Evolutionary conservation across 148 eudicot genomes (phyloP).

Genomic region (Camellia sinensis): DNA sequence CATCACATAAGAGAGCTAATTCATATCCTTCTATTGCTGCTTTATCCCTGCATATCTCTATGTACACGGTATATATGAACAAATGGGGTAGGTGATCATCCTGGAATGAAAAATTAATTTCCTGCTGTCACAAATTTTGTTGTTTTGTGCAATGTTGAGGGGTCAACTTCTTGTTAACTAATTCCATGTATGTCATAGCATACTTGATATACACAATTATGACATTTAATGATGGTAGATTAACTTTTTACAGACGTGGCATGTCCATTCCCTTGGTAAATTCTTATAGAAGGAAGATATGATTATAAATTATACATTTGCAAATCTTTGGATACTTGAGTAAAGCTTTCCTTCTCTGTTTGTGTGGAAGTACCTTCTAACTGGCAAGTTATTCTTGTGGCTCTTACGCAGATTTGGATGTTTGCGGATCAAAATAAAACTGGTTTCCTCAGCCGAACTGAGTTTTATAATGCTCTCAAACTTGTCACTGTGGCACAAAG

Average conservation of each 20-base stretch:
- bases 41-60: background rate
- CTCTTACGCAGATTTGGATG: slow-evolving; percentile 69
- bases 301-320: background rate
- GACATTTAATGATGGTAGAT: background rate
- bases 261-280: background rate
- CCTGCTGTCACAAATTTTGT: background rate
- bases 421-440: slow-evolving; percentile 74
- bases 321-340: slow-evolving; percentile 2
- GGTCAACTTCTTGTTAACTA: background rate
- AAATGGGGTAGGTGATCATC: background rate
- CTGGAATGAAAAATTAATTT: background rate
- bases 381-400: slow-evolving; percentile 13
- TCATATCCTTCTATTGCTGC: background rate
- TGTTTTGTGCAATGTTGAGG: background rate
- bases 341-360: slow-evolving; percentile 1
- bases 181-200: background rate
- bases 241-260: background rate
- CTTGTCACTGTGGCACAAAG: slow-evolving; percentile 97
- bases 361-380: background rate
- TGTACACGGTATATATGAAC: background rate
- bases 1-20: background rate
- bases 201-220: background rate
- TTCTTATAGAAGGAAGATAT: background rate
- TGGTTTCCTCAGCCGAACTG: slow-evolving; percentile 82
- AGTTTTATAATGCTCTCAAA: slow-evolving; percentile 90